Evolutionary conservation across 352 stramenopile species (phyloP), one percentile per base, ranked within the genome.

Genomic region (Globisporangium emineosum): DNA sequence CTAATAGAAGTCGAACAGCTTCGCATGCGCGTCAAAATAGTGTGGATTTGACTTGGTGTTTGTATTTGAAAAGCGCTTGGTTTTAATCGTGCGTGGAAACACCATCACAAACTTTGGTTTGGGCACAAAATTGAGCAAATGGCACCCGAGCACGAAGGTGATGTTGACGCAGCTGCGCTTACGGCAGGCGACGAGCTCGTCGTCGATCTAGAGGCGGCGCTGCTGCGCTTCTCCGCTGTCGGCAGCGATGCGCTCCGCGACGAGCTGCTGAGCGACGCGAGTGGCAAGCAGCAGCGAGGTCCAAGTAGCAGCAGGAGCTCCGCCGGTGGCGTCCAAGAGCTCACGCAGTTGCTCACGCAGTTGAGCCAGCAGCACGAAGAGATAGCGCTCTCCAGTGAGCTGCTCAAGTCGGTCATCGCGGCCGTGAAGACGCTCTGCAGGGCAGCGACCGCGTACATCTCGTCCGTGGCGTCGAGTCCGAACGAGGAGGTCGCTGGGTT

Each of bases 341-440:
- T 62, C 40, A 55, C 47, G 40, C n/a, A 43, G 19, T 35, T 62
- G 40, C 50, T 67, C 19, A 17, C 27, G 40, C n/a, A 54, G 12
- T 27, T 62, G 29, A 37, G 55, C 12, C 8, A 35, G 29, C 58
- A 43, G 13, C 21, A 58, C n/a, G n/a, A n/a, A 13, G 4, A 40
- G 9, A 37, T 13, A 15, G 40, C 33, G 19, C 45, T 57, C 43
- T 49, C 78, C 15, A 27, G 55, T 42, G 29, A 33, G 27, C 47
- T 58, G 6, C 10, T 67, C 4, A 19, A 13, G 0, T n/a, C 53
- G 13, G 25, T 66, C 8, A 40, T 64, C n/a, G 55, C 55, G 45
- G 55, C 69, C 35, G 66, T 73, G 37, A 78, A 82, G 69, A n/a
- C 57, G 40, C 60, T 83, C 25, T 73, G 77, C 56, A 67, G 71